These are phyloP conservation scores for Helicostylum pulchrum DNA, from an alignment of 192 early-diverging fungal genomes.

Conservation along the genomic window DNA sequence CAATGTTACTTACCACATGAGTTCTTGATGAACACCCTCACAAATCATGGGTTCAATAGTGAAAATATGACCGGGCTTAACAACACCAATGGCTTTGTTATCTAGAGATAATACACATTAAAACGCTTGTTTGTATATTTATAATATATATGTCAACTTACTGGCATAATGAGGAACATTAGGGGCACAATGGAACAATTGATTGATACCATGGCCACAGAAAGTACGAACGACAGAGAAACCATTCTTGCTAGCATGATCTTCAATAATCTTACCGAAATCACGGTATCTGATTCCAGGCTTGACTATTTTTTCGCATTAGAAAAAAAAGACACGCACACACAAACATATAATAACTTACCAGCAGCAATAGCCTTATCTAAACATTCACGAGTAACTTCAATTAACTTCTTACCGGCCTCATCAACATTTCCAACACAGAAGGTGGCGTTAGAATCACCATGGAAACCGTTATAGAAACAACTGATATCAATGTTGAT, in stretches of 20 bases:
- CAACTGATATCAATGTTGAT: constrained; percentile 90
- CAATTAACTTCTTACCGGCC: constrained; percentile 67
- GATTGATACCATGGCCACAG: constrained; percentile 89
- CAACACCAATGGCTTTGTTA: constrained; percentile 94
- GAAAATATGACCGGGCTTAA: constrained; percentile 94
- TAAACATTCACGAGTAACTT: constrained; percentile 81
- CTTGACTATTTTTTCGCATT: constrained; percentile 57
- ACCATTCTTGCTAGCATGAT: constrained; percentile 76
- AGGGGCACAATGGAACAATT: constrained; percentile 87
- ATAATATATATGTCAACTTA: constrained; percentile 19
- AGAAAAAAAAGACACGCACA: constrained; percentile 1
- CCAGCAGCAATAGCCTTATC: constrained; percentile 88
- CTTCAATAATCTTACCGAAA: constrained; percentile 86
- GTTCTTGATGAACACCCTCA: constrained; percentile 71
- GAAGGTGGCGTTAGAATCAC: constrained; percentile 94
- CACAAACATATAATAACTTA: constrained; percentile 32
- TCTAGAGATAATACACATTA: constrained; percentile 27
- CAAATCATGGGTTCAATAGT: constrained; percentile 99
- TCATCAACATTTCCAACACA: constrained; percentile 88
- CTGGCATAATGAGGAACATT: constrained; percentile 92
- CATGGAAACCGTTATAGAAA: constrained; percentile 90
- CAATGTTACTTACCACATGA: constrained; percentile 46
- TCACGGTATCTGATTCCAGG: constrained; percentile 92
- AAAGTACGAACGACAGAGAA: constrained; percentile 92
- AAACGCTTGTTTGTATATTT: not conserved